Conservation (phyloP, 192 early-diverging fungal species). For the Coemansia sp. region DNA sequence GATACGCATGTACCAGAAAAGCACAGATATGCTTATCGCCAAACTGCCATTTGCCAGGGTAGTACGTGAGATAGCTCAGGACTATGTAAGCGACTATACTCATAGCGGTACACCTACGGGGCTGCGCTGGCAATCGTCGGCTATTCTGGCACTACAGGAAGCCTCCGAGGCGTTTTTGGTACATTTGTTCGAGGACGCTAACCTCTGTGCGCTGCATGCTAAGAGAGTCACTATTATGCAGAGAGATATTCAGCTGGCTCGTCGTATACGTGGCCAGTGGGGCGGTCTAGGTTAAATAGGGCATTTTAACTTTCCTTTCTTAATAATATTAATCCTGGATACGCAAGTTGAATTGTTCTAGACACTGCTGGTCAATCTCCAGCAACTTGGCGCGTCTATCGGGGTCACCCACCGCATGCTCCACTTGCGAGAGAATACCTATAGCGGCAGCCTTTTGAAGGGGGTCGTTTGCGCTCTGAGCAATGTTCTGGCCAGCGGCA, state of each 20-base stretch:
- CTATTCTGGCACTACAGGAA: slow-evolving; percentile 79
- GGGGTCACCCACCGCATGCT: slow-evolving; percentile 37
- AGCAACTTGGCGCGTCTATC: slow-evolving; percentile 32
- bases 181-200: slow-evolving; percentile 87
- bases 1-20: slow-evolving; percentile 83
- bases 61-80: slow-evolving; percentile 67
- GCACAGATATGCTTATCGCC: slow-evolving; percentile 71
- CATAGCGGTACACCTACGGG: slow-evolving; percentile 39
- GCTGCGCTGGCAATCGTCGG: slow-evolving; percentile 71
- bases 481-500: slow-evolving; percentile 37
- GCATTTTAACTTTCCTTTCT: background rate
- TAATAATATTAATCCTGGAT: slow-evolving; percentile 9
- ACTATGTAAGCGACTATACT: slow-evolving; percentile 48
- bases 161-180: slow-evolving; percentile 79
- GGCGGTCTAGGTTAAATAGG: slow-evolving; percentile 60
- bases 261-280: slow-evolving; percentile 82
- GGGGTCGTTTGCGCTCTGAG: slow-evolving; percentile 36
- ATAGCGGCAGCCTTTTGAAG: slow-evolving; percentile 49
- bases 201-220: slow-evolving; percentile 91
- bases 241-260: slow-evolving; percentile 85
- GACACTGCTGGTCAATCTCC: slow-evolving; percentile 25
- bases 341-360: slow-evolving; percentile 31
- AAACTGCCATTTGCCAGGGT: slow-evolving; percentile 88
- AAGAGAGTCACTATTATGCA: slow-evolving; percentile 93
- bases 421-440: slow-evolving; percentile 38